Base-by-base conservation (phyloP, 1,284 basidiomycete genomes). In the Thecaphora thlaspeos region DNA sequence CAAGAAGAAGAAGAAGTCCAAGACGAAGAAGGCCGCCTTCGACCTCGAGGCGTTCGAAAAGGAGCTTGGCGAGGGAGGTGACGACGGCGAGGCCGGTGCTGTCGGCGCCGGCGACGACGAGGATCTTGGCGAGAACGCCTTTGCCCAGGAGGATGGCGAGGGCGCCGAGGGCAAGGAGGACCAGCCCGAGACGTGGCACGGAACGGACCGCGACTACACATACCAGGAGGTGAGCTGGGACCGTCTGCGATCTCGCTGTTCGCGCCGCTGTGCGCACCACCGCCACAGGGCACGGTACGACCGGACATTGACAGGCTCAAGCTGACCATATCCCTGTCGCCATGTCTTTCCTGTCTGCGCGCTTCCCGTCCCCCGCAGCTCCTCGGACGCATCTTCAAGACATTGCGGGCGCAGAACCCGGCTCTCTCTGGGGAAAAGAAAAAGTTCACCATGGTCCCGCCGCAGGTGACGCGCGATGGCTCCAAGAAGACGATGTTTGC, bases 391-490 rank as follows among this genome's bases (percentile, higher is more conserved):
- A 94, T 97, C 82, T 97, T 94, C 82, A 83, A 83, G 53, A 87
- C 89, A 38, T 84, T 98, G 15, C 93, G 96, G 71, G 87, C 89
- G 32, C 90, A 93, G 55, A 97, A 98, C 79, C 94, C 94, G 14
- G 86, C 93, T 46, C 86, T 98, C 32, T 75, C 75, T 5, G 87
- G 86, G 48, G 83, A 75, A 44, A 71, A 89, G 61, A 90, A 89
- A 80, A 91, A 92, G 80, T 97, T 96, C 83, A 97, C 92, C 18
- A 94, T 98, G 70, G 91, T 92, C 1, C 95, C 94, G n/a, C 94
- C 94, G 18, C 88, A 89, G 57, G 88, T 98, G 47, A 87, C 89
- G 73, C 85, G 91, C 75, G 94, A 99, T 83, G 84, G 84, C 22
- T 94, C 93, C 81, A 97, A 98, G 81, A 94, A 94, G 81, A 88